A percentile compares a stretch with the other conserved stretches of the same genome.
These are phyloP conservation scores for Creolimax fragrantissima DNA, from an alignment of 78 protist species.

Conservation along the genomic window DNA sequence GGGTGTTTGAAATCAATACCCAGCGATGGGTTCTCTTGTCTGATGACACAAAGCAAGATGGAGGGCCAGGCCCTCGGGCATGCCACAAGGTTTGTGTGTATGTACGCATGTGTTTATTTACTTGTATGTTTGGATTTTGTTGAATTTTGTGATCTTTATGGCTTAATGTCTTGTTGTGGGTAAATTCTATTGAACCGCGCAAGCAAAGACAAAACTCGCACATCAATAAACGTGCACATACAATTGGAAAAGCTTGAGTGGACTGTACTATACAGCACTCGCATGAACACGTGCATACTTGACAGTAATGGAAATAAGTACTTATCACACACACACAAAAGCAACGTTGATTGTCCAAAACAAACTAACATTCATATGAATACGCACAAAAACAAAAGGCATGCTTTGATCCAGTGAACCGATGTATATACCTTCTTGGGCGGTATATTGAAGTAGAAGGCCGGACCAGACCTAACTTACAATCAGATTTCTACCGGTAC, in stretches of 20 bases:
- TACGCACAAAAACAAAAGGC: background rate
- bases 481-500: background rate
- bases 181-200: background rate
- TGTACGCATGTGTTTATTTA: too few species aligned
- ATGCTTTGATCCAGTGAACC: conserved; percentile 6
- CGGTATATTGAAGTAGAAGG: conserved; percentile 2
- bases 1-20: background rate
- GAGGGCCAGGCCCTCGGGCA: conserved; percentile 13
- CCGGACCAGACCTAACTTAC: background rate
- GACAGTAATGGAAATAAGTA: too few species aligned
- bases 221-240: too few species aligned
- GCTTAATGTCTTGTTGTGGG: background rate
- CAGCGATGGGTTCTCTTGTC: background rate
- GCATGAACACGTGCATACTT: too few species aligned
- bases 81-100: conserved; percentile 12
- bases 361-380: too few species aligned
- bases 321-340: background rate
- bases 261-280: too few species aligned
- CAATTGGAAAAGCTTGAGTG: too few species aligned
- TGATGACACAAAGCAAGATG: background rate
- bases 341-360: background rate
- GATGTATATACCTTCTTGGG: conserved; percentile 18
- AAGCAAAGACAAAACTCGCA: background rate
- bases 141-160: background rate
- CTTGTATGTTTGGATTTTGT: background rate